A percentile compares a stretch with the other conserved stretches of the same genome.
These are phyloP conservation scores for Blumeria graminis DNA, from an alignment of 2,329 filamentous ascomycete species.

Conservation along the genomic window DNA sequence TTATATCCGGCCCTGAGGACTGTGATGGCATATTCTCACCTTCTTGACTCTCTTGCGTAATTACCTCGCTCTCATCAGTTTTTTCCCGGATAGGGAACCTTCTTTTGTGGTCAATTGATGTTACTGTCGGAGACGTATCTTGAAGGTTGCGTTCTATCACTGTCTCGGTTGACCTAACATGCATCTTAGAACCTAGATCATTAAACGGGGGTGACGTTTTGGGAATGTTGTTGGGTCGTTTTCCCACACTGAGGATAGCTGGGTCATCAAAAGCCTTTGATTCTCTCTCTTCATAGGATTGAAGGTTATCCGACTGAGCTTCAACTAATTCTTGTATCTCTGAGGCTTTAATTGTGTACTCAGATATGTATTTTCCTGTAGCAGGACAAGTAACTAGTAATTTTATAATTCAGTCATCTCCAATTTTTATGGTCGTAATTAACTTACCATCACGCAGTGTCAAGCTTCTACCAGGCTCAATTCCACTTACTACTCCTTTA, in stretches of 20 bases:
- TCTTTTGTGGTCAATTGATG: conserved; percentile 14
- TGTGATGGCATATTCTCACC: conserved; percentile 4
- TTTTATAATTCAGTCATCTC: conserved; percentile 15
- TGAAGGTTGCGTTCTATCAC: conserved; percentile 7
- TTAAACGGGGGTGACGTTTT: conserved; percentile 5
- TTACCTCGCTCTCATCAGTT: conserved; percentile 10
- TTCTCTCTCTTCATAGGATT: conserved; percentile 4
- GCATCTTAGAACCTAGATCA: conserved; percentile 11
- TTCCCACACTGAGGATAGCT: conserved; percentile 16
- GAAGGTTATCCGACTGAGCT: conserved; percentile 12
- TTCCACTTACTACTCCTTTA: conserved; percentile 14
- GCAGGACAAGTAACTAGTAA: conserved; percentile 12
- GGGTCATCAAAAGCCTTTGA: conserved; percentile 14
- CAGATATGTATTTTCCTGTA: conserved; percentile 13
- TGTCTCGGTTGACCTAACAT: conserved; percentile 9
- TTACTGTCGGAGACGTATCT: conserved; percentile 15
- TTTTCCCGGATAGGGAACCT: conserved; percentile 6
- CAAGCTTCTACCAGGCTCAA: conserved; percentile 15
- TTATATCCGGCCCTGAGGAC: conserved; percentile 5
- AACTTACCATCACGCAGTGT: conserved; percentile 15
- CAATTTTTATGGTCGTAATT: conserved; percentile 8
- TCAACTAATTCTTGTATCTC: conserved; percentile 15
- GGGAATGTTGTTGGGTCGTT: conserved; percentile 13
- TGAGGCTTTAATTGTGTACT: conserved; percentile 14
- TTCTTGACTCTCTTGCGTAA: conserved; percentile 6